A percentile compares a stretch with the other conserved stretches of the same genome.
Evolutionary conservation across 257 asterid species (phyloP).

Genomic region (Scutellaria barbata): DNA sequence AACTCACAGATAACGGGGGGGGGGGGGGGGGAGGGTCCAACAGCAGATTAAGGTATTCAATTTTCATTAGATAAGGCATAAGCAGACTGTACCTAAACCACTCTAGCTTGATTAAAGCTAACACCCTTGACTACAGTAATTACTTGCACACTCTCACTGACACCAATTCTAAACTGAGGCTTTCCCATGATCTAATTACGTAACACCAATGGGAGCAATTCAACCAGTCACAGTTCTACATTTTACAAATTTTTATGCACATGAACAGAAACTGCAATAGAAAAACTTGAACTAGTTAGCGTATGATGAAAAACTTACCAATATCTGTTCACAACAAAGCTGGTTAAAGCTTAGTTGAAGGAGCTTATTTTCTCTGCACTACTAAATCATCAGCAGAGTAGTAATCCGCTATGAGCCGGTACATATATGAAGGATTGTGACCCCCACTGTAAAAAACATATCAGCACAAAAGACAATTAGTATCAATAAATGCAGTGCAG

Average conservation of each 20-base stretch:
- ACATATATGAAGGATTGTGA: slow-evolving; percentile 92
- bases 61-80: no score
- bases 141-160: background rate
- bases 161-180: background rate
- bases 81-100: no score
- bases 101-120: background rate
- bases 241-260: no score
- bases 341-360: slow-evolving; percentile 49
- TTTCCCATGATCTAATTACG: no score
- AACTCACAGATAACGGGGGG: no score
- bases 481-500: background rate
- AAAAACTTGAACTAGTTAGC: background rate
- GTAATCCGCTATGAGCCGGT: slow-evolving; percentile 93
- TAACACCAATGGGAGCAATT: no score
- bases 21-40: no score
- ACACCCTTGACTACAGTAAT: background rate
- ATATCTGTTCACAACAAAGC: slow-evolving; percentile 36
- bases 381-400: slow-evolving; percentile 90
- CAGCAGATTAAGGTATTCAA: no score
- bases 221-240: no score
- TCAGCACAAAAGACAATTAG: slow-evolving; percentile 1
- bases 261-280: no score
- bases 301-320: slow-evolving; percentile 50
- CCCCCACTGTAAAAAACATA: slow-evolving; percentile 74
- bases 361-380: slow-evolving; percentile 60